phyloP scores from a whole-genome alignment of 106 monocot genomes.

The Triglochin maritima region DNA sequence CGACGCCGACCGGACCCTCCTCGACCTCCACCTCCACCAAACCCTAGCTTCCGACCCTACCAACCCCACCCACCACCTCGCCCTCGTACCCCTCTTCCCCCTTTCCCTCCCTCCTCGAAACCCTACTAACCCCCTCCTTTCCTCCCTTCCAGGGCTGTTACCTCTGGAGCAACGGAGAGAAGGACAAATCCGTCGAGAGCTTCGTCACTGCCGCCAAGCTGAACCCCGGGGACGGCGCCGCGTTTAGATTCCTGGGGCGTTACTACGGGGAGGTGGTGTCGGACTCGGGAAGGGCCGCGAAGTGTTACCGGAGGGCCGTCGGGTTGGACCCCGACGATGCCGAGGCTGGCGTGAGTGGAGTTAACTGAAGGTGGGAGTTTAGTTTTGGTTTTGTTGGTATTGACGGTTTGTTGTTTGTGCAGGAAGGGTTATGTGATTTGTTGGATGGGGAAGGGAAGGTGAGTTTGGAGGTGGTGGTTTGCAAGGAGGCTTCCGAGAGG shows the following conservation, averaged over 20 bases:
- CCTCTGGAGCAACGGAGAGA: slow-evolving; percentile 49
- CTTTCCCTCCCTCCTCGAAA: background rate
- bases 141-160: slow-evolving; percentile 31
- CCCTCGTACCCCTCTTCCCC: slow-evolving; percentile 29
- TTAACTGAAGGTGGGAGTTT: background rate
- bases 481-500: slow-evolving; percentile 67
- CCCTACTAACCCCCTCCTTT: too few species aligned
- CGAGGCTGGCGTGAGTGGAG: slow-evolving; percentile 74
- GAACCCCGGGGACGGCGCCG: slow-evolving; percentile 45
- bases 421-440: slow-evolving; percentile 83
- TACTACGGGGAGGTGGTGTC: slow-evolving; percentile 39
- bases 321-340: slow-evolving; percentile 50
- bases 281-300: slow-evolving; percentile 61
- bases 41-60: slow-evolving; percentile 50
- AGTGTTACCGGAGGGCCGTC: slow-evolving; percentile 90
- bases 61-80: slow-evolving; percentile 49
- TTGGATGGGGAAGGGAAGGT: slow-evolving; percentile 81
- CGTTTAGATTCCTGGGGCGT: slow-evolving; percentile 67
- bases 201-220: slow-evolving; percentile 73
- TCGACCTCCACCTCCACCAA: slow-evolving; percentile 44
- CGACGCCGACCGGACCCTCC: background rate
- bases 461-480: slow-evolving; percentile 66
- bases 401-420: slow-evolving; percentile 6
- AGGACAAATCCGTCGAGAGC: slow-evolving; percentile 46
- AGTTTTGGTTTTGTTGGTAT: background rate